Percentiles rank a stretch among this genome's conserved stretches.
These are phyloP conservation scores for Dalbergia oliveri DNA, from an alignment of 306 rosid species.

Conservation along the genomic window DNA sequence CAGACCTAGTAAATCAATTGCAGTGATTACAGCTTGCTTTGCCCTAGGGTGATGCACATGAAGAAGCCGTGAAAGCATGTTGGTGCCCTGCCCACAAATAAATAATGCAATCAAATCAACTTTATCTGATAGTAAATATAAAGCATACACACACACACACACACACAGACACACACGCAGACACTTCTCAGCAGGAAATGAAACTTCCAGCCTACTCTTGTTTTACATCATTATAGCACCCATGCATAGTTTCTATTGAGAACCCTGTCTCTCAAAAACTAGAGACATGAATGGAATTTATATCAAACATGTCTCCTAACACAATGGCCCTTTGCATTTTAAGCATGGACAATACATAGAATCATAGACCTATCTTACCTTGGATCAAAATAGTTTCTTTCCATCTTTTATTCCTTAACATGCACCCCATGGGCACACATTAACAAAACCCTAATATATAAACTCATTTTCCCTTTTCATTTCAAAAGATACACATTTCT, in stretches of 20 bases:
- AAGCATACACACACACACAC: slow-evolving; percentile 1
- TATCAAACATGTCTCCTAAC: no score
- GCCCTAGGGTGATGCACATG: slow-evolving; percentile 90
- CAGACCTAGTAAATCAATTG: slow-evolving; percentile 92
- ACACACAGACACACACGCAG: slow-evolving; percentile 4
- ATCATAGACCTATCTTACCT: no score
- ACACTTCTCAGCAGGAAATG: slow-evolving; percentile 8
- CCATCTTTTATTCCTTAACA: not conserved
- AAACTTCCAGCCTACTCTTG: slow-evolving; percentile 3
- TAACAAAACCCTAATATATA: not conserved
- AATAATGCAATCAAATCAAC: slow-evolving; percentile 34
- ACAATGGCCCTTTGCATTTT: no score
- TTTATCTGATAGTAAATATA: slow-evolving; percentile 5
- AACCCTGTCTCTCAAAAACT: no score
- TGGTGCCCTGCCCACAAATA: slow-evolving; percentile 79
- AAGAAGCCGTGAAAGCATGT: slow-evolving; percentile 94
- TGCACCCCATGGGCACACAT: not conserved
- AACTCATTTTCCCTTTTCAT: not conserved
- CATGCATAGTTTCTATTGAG: not conserved
- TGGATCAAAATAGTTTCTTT: no score
- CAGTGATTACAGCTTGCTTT: slow-evolving; percentile 97
- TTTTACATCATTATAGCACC: slow-evolving; percentile 21
- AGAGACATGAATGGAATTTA: no score
- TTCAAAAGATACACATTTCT: not conserved
- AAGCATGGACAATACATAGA: no score